phyloP scores from a whole-genome alignment of 1,139 yeast species.

The Kodamaea anthophila region DNA sequence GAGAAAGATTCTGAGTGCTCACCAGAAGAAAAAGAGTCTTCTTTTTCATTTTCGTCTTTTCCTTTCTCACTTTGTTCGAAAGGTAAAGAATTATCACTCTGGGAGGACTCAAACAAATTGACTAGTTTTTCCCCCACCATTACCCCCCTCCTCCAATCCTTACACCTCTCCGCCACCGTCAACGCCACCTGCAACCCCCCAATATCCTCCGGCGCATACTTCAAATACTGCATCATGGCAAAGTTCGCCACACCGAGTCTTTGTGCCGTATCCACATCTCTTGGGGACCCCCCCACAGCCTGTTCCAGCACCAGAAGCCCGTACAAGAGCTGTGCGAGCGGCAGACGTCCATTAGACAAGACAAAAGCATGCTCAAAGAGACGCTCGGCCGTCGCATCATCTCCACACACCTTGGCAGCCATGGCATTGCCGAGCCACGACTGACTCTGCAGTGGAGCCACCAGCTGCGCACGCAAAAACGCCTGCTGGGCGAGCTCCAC shows the following conservation, averaged over 20 bases:
- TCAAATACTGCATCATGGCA: slow-evolving; percentile 70
- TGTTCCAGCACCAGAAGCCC: slow-evolving; percentile 53
- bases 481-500: slow-evolving; percentile 67
- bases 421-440: slow-evolving; percentile 90
- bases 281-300: slow-evolving; percentile 29
- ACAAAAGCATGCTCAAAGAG: slow-evolving; percentile 74
- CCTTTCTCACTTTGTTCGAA: slow-evolving; percentile 53
- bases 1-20: too few relatives aligned
- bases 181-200: slow-evolving; percentile 58
- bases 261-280: slow-evolving; percentile 54
- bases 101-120: slow-evolving; percentile 44
- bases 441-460: slow-evolving; percentile 70
- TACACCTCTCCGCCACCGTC: slow-evolving; percentile 64
- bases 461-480: slow-evolving; percentile 67
- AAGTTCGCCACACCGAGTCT: slow-evolving; percentile 61
- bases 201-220: slow-evolving; percentile 57
- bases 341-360: slow-evolving; percentile 66
- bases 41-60: slow-evolving; percentile 44
- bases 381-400: slow-evolving; percentile 43
- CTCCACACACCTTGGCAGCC: slow-evolving; percentile 55
- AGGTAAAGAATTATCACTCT: too few relatives aligned
- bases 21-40: too few relatives aligned
- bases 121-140: slow-evolving; percentile 44
- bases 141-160: slow-evolving; percentile 51
- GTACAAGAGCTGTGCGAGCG: slow-evolving; percentile 67